Base-by-base conservation (phyloP, 305 asterid species). In the Nicotiana rustica region DNA sequence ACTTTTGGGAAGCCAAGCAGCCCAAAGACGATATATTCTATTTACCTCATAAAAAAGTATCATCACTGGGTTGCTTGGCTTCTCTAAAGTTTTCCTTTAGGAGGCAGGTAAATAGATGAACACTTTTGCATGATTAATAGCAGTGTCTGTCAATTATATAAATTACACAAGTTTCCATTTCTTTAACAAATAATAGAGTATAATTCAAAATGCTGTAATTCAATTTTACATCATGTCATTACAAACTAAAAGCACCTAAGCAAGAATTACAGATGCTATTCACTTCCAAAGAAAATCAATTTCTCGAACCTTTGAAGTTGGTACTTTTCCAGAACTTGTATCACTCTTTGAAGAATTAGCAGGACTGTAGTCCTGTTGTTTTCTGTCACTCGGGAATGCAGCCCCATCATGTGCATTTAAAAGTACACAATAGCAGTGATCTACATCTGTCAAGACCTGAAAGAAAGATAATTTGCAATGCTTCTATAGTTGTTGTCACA, bases 401-500 rank as follows among this genome's bases (percentile, higher is more conserved):
- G 96, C 97, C 83, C 96, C 99, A 73, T 90, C 92, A 81, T 90
- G 91, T 67, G 99, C 99, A 84, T 96, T 91, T 83, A 96, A 92
- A 85, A 96, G 86, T 61, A 96, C 98, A 84, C 98, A 95, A 79
- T 94, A 96, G 87, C 99, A 96, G 89, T 96, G 98, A 84, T 96
- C 99, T 44, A 94, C 88, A 88, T 96, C 99, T 47, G 98, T 94
- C 88, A 96, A 89, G 67, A 96, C 99, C 99, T 96, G 92, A 61
- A 59, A 60, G 77, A 65, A 49, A 70, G 61, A 62, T 49, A 55
- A 71, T 47, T 35, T 69, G 38, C 38, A 80, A 64, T 8, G 77
- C 77, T 66, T 49, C 77, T 66, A 47, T 12, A 80, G 65, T 56
- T 35, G 35, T 49, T 25, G 65, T 75, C 47, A 29, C 62, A 29